Evolutionary conservation across 2,329 filamentous ascomycete species (phyloP), one percentile per base, ranked within the genome.

Genomic region (Cercospora nicotianae): DNA sequence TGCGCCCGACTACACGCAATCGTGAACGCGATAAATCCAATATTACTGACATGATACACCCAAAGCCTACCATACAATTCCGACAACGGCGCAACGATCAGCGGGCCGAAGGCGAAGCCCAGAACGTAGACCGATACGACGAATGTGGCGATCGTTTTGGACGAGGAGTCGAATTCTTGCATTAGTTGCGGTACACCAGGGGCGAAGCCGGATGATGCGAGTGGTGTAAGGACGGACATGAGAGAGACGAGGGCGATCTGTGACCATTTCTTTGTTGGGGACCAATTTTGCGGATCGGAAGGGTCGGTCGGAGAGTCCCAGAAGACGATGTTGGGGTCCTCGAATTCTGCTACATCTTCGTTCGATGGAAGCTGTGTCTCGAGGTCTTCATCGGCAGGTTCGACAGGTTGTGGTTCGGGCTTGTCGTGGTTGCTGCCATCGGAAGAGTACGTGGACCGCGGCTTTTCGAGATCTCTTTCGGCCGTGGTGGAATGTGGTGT

Each of bases 111-210:
- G 0, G 81, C 80, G 67, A 81, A 83, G 1, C 20, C 90, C 0
- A 91, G 80, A 2, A 92, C 82, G 75, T 89, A 78, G 28, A 91
- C 84, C 0, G 88, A 90, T 0, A 92, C 87, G 65, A 90, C 87
- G 60, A 93, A 89, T 0, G 87, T 84, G 0, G 84, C 85, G 1
- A 91, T 80, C 57, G 84, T 78, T 5, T 80, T 75, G 67, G 83
- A 87, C 33, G 77, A 80, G 4, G 82, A 84, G 30, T 83, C 66
- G 74, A 92, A 92, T 23, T 91, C 88, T 5, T 73, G 63, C 83
- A 91, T 86, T 0, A 92, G 81, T 3, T 87, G 79, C 0, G 87
- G 85, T 0, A 91, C 86, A 5, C 86, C 89, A 0, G 90, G 90
- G 0, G 89, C 89, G 72, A 92, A 90, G 80, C 91, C 91, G 3